Percentiles rank a stretch among this genome's conserved stretches.
phyloP scores from a whole-genome alignment of 805 yeast genomes.

The Saturnispora bothae region DNA sequence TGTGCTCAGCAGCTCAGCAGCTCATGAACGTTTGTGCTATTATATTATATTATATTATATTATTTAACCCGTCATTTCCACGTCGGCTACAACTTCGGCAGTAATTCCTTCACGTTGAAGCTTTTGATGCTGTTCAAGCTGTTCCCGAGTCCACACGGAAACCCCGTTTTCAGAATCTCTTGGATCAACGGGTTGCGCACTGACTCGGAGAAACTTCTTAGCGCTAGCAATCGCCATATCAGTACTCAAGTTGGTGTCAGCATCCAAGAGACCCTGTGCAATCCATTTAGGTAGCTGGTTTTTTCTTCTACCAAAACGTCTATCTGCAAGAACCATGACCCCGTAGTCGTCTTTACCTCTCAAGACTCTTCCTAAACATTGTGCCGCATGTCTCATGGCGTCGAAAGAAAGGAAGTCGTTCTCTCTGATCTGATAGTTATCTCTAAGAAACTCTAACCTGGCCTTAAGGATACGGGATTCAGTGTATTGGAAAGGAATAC shows the following conservation, averaged over 20 bases:
- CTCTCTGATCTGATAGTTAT: slow-evolving; percentile 85
- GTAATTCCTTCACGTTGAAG: slow-evolving; percentile 29
- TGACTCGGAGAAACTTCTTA: slow-evolving; percentile 77
- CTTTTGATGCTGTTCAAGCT: slow-evolving; percentile 47
- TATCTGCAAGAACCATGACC: slow-evolving; percentile 93
- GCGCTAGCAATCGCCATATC: slow-evolving; percentile 97
- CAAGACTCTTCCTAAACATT: slow-evolving; percentile 91
- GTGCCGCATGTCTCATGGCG: slow-evolving; percentile 99
- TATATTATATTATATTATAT: no score
- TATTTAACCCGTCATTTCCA: slow-evolving; percentile 26
- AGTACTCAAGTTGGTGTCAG: slow-evolving; percentile 84
- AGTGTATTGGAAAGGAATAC: slow-evolving; percentile 98
- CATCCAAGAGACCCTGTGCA: slow-evolving; percentile 82
- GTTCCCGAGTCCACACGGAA: slow-evolving; percentile 81
- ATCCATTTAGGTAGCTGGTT: slow-evolving; percentile 95
- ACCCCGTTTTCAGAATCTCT: slow-evolving; percentile 82
- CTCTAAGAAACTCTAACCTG: slow-evolving; percentile 83
- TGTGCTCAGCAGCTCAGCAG: slow-evolving; percentile 2
- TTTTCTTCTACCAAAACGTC: slow-evolving; percentile 80
- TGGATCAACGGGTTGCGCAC: slow-evolving; percentile 89
- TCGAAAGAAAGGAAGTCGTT: slow-evolving; percentile 94
- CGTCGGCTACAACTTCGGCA: slow-evolving; percentile 18
- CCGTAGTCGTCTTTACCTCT: slow-evolving; percentile 99
- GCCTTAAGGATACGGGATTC: slow-evolving; percentile 95
- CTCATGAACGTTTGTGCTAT: no score